Percentiles rank a stretch among this genome's conserved stretches.
phyloP scores from a whole-genome alignment of 1,284 basidiomycete genomes.

The Ganoderma meredithae region DNA sequence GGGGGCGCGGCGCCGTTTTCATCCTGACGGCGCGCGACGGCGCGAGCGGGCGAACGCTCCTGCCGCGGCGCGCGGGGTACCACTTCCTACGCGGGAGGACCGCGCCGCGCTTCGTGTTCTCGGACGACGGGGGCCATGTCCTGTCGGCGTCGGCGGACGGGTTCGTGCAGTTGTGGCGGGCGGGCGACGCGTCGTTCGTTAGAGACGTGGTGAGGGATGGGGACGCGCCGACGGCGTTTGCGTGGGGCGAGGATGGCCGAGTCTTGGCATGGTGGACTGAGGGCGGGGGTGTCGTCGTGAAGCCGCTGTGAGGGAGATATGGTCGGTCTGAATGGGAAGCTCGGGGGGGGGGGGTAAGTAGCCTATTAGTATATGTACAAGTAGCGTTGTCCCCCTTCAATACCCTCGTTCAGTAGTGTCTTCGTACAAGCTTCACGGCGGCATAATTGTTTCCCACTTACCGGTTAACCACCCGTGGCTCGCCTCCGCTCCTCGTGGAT shows the following conservation, averaged over 20 bases:
- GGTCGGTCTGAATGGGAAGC: not conserved
- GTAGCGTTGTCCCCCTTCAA: not conserved
- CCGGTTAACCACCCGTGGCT: not conserved
- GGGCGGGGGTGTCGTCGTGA: not conserved
- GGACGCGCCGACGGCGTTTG: not conserved
- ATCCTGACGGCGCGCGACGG: not conserved
- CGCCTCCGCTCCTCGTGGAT: conserved; percentile 4
- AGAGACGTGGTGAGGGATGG: not conserved
- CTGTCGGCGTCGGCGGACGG: conserved; percentile 2
- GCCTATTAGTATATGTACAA: not conserved
- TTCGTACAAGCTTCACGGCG: no score
- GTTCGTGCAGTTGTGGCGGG: not conserved
- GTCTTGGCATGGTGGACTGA: not conserved
- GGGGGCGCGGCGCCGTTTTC: not conserved
- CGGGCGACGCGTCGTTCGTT: not conserved
- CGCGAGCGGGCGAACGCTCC: not conserved
- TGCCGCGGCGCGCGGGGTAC: not conserved
- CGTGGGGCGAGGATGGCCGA: not conserved
- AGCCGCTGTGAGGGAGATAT: not conserved
- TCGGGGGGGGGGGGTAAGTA: no score
- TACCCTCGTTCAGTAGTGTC: not conserved
- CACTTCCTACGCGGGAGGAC: not conserved
- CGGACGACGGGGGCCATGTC: not conserved
- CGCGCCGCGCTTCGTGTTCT: not conserved
- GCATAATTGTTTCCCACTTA: not conserved